Percentiles rank a stretch among this genome's conserved stretches.
Conservation (phyloP, 2,329 filamentous ascomycete genomes). For the Colletotrichum sp. region DNA sequence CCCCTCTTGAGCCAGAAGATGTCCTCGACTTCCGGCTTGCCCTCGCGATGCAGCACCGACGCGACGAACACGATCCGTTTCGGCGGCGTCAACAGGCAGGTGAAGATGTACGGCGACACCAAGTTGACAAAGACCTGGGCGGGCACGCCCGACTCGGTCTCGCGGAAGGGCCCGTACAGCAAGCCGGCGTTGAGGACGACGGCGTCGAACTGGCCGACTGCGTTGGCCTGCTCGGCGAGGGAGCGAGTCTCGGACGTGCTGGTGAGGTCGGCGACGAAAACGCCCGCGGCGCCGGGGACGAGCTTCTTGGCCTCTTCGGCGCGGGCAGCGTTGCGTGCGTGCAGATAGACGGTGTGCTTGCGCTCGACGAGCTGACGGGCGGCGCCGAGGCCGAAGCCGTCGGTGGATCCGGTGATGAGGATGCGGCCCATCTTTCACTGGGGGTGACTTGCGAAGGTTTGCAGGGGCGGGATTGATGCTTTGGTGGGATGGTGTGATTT, state of each 20-base stretch:
- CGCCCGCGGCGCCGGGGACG: conserved; percentile 22
- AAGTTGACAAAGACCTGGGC: conserved; percentile 26
- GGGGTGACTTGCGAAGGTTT: neutral
- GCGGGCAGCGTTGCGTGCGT: conserved; percentile 24
- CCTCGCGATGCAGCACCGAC: conserved; percentile 23
- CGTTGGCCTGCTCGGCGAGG: conserved; percentile 26
- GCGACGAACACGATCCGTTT: conserved; percentile 24
- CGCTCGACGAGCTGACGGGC: conserved; percentile 26
- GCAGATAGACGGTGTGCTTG: conserved; percentile 26
- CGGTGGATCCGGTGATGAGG: conserved; percentile 28
- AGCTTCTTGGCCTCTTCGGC: conserved; percentile 20
- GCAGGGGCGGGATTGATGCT: neutral
- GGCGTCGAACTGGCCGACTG: conserved; percentile 24
- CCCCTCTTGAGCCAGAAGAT: conserved; percentile 25
- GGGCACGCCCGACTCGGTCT: conserved; percentile 23
- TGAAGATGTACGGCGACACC: conserved; percentile 26
- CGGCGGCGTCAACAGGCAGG: conserved; percentile 22
- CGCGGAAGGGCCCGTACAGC: conserved; percentile 21
- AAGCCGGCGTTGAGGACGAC: conserved; percentile 25
- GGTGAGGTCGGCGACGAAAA: conserved; percentile 24
- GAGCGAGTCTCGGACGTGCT: conserved; percentile 23
- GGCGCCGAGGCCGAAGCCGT: conserved; percentile 27
- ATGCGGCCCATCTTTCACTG: conserved; percentile 23
- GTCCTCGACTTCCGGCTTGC: conserved; percentile 18
- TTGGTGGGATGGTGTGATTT: neutral